phyloP scores from a whole-genome alignment of 2,329 filamentous ascomycete genomes.

The Colletotrichum sp. region DNA sequence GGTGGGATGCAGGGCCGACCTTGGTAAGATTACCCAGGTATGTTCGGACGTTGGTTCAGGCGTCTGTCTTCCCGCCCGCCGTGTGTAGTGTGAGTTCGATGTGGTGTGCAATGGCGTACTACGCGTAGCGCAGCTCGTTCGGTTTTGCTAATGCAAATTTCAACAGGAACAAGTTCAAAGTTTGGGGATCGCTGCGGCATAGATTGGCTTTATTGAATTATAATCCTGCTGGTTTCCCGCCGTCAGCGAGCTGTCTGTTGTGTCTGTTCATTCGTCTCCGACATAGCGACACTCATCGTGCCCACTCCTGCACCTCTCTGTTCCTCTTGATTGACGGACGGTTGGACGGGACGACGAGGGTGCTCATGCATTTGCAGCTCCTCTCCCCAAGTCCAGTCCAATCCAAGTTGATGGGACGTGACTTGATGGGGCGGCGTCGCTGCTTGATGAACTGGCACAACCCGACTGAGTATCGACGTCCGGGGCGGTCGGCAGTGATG shows the following conservation, averaged over 20 bases:
- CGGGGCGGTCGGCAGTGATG: conserved; percentile 14
- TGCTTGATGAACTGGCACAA: conserved; percentile 21
- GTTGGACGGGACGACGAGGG: conserved; percentile 10
- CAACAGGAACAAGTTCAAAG: not conserved
- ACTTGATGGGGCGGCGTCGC: conserved; percentile 17
- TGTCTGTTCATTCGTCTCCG: conserved; percentile 9
- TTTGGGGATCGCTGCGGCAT: not conserved
- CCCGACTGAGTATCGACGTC: conserved; percentile 14
- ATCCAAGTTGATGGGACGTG: conserved; percentile 8
- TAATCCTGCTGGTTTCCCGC: not conserved
- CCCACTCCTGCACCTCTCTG: not conserved
- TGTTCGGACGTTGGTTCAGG: conserved; percentile 18
- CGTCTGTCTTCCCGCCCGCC: not conserved
- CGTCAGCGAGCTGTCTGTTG: conserved; percentile 11
- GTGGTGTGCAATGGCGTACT: not conserved
- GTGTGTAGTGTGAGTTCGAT: not conserved
- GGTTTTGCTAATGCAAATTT: not conserved
- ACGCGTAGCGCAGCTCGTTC: not conserved
- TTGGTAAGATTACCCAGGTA: conserved; percentile 12
- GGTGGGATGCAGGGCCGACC: conserved; percentile 7
- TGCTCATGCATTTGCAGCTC: conserved; percentile 2
- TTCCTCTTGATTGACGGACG: conserved; percentile 11
- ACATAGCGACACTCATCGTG: not conserved
- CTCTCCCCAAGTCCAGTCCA: conserved; percentile 3
- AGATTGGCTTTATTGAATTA: conserved; percentile 2